These are phyloP conservation scores for Tolypocladium sp. DNA, from an alignment of 2,329 filamentous ascomycete species.

Conservation along the genomic window DNA sequence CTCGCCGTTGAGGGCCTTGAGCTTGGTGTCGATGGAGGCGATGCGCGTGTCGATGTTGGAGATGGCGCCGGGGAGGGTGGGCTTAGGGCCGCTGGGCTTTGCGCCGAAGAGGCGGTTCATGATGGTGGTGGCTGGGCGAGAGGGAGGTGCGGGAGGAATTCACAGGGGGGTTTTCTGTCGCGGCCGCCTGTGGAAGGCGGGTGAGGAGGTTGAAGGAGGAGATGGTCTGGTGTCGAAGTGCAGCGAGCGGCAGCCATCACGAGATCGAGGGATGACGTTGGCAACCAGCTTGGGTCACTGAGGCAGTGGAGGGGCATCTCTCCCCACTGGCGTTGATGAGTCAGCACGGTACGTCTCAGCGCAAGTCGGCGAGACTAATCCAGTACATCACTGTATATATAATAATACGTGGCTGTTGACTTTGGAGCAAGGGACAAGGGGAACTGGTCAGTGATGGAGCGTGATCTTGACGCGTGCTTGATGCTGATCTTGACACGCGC, in stretches of 20 bases:
- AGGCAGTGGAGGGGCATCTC: not conserved
- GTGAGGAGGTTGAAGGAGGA: not conserved
- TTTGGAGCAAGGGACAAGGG: too few relatives aligned
- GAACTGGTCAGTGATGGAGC: too few relatives aligned
- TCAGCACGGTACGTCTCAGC: not conserved
- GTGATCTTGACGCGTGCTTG: too few relatives aligned
- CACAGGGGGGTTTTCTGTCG: not conserved
- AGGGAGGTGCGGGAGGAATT: not conserved
- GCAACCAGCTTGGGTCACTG: not conserved
- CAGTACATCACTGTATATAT: too few relatives aligned
- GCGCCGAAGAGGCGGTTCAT: slow-evolving; percentile 97
- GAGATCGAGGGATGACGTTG: not conserved
- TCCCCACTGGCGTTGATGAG: not conserved
- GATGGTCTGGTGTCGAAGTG: not conserved
- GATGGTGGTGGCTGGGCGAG: slow-evolving; percentile 13
- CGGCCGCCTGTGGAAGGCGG: not conserved
- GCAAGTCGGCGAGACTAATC: too few relatives aligned
- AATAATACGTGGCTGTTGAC: too few relatives aligned
- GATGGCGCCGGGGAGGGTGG: slow-evolving; percentile 77
- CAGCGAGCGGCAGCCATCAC: not conserved
- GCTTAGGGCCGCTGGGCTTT: slow-evolving; percentile 80
- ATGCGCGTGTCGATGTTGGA: slow-evolving; percentile 76
- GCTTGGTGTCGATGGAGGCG: slow-evolving; percentile 85
- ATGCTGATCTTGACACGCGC: too few relatives aligned
- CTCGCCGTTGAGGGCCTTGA: slow-evolving; percentile 85